Conservation (phyloP, 2,329 filamentous ascomycete genomes). For the Botrytis galanthina region DNA sequence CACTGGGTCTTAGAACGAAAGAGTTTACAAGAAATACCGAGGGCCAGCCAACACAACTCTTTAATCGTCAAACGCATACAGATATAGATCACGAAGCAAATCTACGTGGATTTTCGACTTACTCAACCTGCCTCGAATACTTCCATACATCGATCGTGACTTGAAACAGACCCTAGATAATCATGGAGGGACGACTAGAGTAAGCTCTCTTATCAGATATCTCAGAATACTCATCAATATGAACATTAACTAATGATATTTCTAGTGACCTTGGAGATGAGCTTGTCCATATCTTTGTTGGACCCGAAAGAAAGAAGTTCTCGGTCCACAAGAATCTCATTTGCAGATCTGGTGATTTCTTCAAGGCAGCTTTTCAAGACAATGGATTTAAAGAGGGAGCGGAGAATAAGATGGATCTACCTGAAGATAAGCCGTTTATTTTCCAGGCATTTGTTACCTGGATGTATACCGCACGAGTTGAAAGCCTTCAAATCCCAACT, state of each 20-base stretch:
- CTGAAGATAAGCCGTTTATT: background rate
- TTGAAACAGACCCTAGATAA: background rate
- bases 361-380: background rate
- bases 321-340: background rate
- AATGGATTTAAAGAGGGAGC: background rate
- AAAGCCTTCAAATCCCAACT: too few species aligned
- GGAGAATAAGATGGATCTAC: background rate
- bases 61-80: too few species aligned
- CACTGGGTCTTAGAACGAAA: too few species aligned
- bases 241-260: background rate
- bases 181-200: background rate
- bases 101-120: too few species aligned
- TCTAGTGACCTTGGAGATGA: background rate
- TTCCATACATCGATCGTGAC: background rate
- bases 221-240: background rate
- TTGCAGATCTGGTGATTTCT: background rate
- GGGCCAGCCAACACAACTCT: too few species aligned
- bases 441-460: background rate
- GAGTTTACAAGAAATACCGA: too few species aligned
- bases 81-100: too few species aligned
- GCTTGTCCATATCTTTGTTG: conserved; percentile 2
- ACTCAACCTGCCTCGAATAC: background rate
- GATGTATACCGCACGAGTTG: background rate
- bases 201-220: background rate
- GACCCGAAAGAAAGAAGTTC: background rate